These are phyloP conservation scores for Hyphodiscus sp. DNA, from an alignment of 2,329 filamentous ascomycete species.

Conservation along the genomic window DNA sequence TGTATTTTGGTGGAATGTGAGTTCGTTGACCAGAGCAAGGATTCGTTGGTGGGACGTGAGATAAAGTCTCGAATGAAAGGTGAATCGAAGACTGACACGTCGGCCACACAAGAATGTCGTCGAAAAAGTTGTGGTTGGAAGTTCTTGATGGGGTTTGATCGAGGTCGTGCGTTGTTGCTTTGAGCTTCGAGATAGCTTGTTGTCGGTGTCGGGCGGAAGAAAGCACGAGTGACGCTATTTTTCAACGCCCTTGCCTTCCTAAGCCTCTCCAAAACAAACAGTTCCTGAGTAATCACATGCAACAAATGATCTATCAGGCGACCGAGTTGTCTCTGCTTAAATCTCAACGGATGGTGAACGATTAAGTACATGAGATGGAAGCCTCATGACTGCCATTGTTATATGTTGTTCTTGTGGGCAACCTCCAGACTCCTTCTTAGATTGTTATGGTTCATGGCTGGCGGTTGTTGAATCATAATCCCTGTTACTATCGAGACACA, in stretches of 20 bases:
- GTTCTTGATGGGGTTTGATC: conserved; percentile 6
- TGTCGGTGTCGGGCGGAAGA: conserved; percentile 9
- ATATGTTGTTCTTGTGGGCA: background rate
- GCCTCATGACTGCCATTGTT: background rate
- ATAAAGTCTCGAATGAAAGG: background rate
- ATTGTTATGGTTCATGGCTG: background rate
- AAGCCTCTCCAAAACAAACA: background rate
- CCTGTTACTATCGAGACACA: background rate
- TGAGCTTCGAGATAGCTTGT: conserved; percentile 2
- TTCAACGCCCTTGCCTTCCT: background rate
- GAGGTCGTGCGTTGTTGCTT: background rate
- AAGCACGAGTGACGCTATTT: background rate
- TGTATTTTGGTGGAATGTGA: conserved; percentile 21
- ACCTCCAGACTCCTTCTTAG: background rate
- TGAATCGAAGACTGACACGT: conserved; percentile 9
- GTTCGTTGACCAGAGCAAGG: conserved; percentile 20
- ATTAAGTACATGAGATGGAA: background rate
- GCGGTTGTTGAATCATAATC: background rate
- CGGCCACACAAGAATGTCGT: conserved; percentile 1
- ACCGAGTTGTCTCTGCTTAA: conserved; percentile 3
- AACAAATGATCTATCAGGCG: conserved; percentile 7
- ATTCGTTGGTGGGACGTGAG: background rate
- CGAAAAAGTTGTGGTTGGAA: background rate
- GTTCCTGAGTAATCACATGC: background rate
- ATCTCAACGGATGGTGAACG: conserved; percentile 4